Evolutionary conservation across 306 rosid species (phyloP).

Genomic region (Cucurbita maxima): DNA sequence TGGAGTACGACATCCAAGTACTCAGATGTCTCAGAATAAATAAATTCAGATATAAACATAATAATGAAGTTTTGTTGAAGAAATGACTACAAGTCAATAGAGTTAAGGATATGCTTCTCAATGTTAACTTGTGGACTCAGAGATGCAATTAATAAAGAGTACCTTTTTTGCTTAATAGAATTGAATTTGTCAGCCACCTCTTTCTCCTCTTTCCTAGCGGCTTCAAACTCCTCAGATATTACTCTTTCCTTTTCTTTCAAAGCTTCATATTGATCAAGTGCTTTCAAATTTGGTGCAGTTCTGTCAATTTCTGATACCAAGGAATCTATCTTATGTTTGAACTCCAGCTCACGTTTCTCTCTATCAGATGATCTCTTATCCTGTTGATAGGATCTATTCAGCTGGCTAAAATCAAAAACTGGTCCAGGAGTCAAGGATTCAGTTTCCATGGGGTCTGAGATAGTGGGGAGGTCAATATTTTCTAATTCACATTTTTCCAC

Average conservation of each 20-base stretch:
- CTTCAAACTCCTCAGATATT: conserved; percentile 74
- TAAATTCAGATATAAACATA: background rate
- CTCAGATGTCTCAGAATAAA: background rate
- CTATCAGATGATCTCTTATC: conserved; percentile 52
- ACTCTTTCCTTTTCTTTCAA: conserved; percentile 74
- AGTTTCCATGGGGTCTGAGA: conserved; percentile 78
- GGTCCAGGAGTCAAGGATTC: conserved; percentile 50
- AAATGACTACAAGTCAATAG: background rate
- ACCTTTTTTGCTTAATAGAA: conserved; percentile 75
- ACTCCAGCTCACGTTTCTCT: conserved; percentile 64
- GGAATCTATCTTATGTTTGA: conserved; percentile 65
- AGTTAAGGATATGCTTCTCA: background rate
- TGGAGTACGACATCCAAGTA: background rate
- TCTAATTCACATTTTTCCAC: conserved; percentile 79
- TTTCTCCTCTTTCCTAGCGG: conserved; percentile 76
- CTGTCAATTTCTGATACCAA: conserved; percentile 69
- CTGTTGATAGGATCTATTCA: conserved; percentile 45
- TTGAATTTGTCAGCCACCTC: conserved; percentile 60
- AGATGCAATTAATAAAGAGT: background rate
- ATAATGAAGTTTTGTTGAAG: background rate
- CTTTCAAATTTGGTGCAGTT: conserved; percentile 97
- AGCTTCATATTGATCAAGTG: conserved; percentile 90
- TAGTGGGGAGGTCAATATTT: conserved; percentile 54
- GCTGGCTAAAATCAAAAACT: conserved; percentile 52
- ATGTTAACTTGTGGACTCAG: background rate